Evolutionary conservation across 257 asterid genomes (phyloP).

Genomic region (Cynanchum wilfordii): DNA sequence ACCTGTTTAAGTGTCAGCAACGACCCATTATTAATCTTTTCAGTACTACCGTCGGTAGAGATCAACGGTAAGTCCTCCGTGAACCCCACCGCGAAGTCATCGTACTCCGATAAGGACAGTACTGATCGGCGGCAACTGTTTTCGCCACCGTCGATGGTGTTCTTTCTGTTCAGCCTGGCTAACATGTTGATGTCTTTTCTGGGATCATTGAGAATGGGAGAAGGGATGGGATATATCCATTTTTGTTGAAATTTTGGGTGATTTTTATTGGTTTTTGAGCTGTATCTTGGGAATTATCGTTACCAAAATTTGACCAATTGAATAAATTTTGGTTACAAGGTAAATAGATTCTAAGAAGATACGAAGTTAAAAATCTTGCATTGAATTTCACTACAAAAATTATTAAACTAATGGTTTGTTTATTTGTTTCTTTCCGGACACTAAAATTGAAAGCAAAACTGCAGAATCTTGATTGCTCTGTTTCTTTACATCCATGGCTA

Average conservation of each 20-base stretch:
- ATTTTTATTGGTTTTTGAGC: conserved; percentile 9
- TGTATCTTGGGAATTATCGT: not conserved
- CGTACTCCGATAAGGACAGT: conserved; percentile 36
- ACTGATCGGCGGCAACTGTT: conserved; percentile 32
- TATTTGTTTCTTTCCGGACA: not conserved
- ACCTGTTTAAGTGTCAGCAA: conserved; percentile 43
- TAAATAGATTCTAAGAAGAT: not conserved
- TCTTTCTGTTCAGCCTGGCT: conserved; percentile 34
- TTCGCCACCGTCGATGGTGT: conserved; percentile 24
- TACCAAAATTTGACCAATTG: not conserved
- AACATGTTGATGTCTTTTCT: conserved; percentile 22
- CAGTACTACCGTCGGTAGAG: conserved; percentile 13
- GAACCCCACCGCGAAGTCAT: conserved; percentile 37
- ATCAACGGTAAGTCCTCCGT: conserved; percentile 41
- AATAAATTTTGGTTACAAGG: not conserved
- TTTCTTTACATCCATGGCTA: not conserved
- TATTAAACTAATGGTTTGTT: not conserved
- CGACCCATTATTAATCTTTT: not conserved
- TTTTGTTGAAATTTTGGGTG: not conserved
- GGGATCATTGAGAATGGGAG: not conserved
- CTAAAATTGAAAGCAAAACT: not conserved
- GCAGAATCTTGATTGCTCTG: not conserved
- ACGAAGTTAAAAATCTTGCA: not conserved
- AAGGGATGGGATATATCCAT: not conserved
- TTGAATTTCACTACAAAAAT: not conserved